Percentiles rank a stretch among this genome's conserved stretches.
Conservation (phyloP, 2,329 filamentous ascomycete species). For the Gnomoniopsis sp. region DNA sequence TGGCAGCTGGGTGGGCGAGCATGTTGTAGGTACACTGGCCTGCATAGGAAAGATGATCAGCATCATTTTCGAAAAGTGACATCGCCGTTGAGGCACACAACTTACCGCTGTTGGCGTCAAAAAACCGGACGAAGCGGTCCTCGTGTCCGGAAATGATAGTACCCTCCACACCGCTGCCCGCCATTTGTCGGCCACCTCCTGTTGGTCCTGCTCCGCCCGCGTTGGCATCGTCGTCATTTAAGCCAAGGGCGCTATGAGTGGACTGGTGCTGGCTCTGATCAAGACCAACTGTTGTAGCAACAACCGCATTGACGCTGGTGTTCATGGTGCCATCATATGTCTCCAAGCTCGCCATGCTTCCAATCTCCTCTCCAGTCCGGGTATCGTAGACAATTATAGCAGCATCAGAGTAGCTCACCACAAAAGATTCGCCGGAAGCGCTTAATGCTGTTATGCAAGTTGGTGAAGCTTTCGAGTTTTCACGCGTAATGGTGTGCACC, state of each 20-base stretch:
- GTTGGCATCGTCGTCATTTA: conserved; percentile 64
- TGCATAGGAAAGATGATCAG: conserved; percentile 36
- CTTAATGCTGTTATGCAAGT: conserved; percentile 93
- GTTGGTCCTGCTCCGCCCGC: conserved; percentile 72
- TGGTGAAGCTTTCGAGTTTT: conserved; percentile 68
- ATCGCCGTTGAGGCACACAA: conserved; percentile 22
- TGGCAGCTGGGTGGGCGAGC: conserved; percentile 91
- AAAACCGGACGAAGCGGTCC: conserved; percentile 93
- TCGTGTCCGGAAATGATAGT: conserved; percentile 96
- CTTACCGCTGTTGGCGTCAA: conserved; percentile 97
- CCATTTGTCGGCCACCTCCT: conserved; percentile 59
- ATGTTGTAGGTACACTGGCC: conserved; percentile 99
- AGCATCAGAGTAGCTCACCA: conserved; percentile 89
- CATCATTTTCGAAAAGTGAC: background rate
- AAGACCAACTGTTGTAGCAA: conserved; percentile 78
- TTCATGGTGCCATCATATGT: conserved; percentile 81
- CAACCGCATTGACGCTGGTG: conserved; percentile 86
- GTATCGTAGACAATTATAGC: conserved; percentile 92
- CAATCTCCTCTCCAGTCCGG: conserved; percentile 83
- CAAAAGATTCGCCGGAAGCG: conserved; percentile 78
- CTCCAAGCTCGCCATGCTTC: conserved; percentile 88
- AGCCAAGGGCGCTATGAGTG: conserved; percentile 49
- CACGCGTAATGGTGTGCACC: conserved; percentile 77
- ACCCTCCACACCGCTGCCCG: conserved; percentile 80
- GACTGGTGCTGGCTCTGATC: conserved; percentile 61